Evolutionary conservation across 306 rosid species (phyloP), one percentile per base, ranked within the genome.

Genomic region (Pueraria montana): DNA sequence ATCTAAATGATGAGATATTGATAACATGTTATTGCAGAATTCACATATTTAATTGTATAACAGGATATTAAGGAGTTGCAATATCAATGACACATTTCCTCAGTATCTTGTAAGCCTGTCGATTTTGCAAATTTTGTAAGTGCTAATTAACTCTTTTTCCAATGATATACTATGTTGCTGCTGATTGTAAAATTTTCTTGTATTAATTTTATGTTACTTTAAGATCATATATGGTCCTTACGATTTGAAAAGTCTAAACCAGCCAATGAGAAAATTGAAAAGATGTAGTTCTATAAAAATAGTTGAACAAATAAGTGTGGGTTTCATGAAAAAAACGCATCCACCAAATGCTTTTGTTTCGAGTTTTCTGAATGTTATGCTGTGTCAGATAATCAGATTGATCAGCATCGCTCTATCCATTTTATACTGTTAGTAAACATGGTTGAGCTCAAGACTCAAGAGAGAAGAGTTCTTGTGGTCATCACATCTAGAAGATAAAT

Each of bases 11-110:
- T 23, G 45, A 50, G 49, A 50, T 23, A 50, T 8, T 18, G 20
- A 20, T 32, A 38, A 38, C 7, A 61, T 52, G 23, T 26, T 5
- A 53, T 69, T 64, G 14, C 4, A 34, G 16, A 82, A 8, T 52
- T 70, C 13, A n/a, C 20, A 45, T 69, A 45, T 61, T 62, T 78
- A 11, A 45, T 48, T 76, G 4, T 75, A 62, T 80, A 16, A 9
- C 87, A 91, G 97, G 86, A 81, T 93, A 70, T 58, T 92, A 83
- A 88, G 87, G 89, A 89, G 78, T 83, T 91, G 97, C 90, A 89
- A 89, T 69, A 85, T 92, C 66, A 76, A 17, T 36, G 95, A 87
- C 67, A 8, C 13, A 18, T 76, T 91, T 42, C 92, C 97, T 27
- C 20, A 16, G 17, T 80, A 46, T 83, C 81, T 89, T 2, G 77